phyloP scores from a whole-genome alignment of 148 eudicot species.

The Vaccinium darrowii region DNA sequence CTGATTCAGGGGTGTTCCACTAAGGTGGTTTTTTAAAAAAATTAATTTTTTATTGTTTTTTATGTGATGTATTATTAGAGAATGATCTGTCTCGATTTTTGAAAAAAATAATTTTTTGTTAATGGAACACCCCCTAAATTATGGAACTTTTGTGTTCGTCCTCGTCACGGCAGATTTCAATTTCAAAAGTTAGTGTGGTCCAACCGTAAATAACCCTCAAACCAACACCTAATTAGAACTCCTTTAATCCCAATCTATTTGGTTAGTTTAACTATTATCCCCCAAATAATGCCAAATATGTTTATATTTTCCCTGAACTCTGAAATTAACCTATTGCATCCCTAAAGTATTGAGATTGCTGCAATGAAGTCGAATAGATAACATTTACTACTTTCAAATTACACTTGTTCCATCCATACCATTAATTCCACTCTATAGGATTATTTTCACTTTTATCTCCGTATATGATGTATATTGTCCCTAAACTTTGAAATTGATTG shows the following conservation, averaged over 20 bases:
- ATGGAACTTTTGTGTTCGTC: background rate
- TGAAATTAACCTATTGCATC: background rate
- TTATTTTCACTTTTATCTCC: too few species aligned
- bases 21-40: too few species aligned
- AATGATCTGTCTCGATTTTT: too few species aligned
- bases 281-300: background rate
- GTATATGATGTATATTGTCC: background rate
- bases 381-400: background rate
- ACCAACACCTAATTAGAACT: background rate
- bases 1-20: background rate
- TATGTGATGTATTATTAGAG: too few species aligned
- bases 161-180: background rate
- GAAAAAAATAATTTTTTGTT: too few species aligned
- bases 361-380: background rate
- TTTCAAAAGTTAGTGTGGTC: constrained; percentile 12
- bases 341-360: background rate
- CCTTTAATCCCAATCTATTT: background rate
- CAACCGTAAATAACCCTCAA: constrained; percentile 5
- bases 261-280: background rate
- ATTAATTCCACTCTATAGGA: too few species aligned
- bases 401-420: background rate
- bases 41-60: too few species aligned
- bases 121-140: too few species aligned
- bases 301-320: background rate
- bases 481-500: too few species aligned